These are phyloP conservation scores for Boletus calvinii DNA, from an alignment of 1,284 basidiomycete genomes.

Conservation along the genomic window DNA sequence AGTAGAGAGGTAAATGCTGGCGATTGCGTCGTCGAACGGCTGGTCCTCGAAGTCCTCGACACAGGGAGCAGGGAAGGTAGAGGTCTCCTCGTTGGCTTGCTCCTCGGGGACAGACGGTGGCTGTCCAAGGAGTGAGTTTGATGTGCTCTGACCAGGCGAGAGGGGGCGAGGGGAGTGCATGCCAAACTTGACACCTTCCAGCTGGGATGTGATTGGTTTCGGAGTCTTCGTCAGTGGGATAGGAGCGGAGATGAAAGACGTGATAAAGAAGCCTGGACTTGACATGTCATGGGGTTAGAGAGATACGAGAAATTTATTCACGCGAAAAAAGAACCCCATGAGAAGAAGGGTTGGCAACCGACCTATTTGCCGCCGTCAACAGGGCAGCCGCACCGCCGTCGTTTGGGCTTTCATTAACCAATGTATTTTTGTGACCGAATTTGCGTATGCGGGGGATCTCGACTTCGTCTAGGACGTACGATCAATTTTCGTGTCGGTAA, in stretches of 20 bases:
- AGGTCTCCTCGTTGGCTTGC: slow-evolving; percentile 13
- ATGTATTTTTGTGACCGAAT: slow-evolving; percentile 27
- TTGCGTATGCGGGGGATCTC: slow-evolving; percentile 32
- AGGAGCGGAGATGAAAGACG: slow-evolving; percentile 33
- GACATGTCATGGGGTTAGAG: slow-evolving; percentile 27
- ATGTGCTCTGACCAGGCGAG: slow-evolving; percentile 32
- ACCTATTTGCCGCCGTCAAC: slow-evolving; percentile 26
- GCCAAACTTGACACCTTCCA: slow-evolving; percentile 13
- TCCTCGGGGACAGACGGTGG: slow-evolving; percentile 30
- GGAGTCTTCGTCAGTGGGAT: slow-evolving; percentile 25
- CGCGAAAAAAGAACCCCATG: slow-evolving; percentile 13
- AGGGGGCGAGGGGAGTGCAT: slow-evolving; percentile 31
- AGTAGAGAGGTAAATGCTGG: slow-evolving; percentile 28
- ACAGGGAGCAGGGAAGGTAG: neutral
- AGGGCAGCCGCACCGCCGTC: slow-evolving; percentile 7
- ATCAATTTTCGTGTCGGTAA: slow-evolving; percentile 5
- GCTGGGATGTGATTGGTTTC: slow-evolving; percentile 20
- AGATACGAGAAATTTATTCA: slow-evolving; percentile 19
- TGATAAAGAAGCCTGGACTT: slow-evolving; percentile 37
- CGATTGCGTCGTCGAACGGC: slow-evolving; percentile 27
- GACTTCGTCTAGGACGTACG: slow-evolving; percentile 25
- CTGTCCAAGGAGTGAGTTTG: slow-evolving; percentile 41
- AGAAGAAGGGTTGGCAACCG: slow-evolving; percentile 15
- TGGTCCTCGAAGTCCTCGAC: slow-evolving; percentile 14
- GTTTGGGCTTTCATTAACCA: slow-evolving; percentile 4